phyloP scores from a whole-genome alignment of 2,329 filamentous ascomycete species.

The Diaporthe sp. region DNA sequence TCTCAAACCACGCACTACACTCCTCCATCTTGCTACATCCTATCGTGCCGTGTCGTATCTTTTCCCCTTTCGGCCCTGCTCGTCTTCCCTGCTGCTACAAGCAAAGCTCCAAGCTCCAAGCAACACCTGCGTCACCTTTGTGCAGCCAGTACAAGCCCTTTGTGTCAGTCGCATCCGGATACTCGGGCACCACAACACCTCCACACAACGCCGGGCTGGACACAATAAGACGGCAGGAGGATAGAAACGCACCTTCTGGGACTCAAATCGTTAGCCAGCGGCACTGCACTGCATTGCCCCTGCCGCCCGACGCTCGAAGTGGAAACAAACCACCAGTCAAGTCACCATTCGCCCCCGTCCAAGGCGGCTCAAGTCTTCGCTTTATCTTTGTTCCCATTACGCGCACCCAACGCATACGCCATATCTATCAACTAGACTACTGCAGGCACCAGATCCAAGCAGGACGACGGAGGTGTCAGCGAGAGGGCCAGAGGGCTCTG shows the following conservation, averaged over 20 bases:
- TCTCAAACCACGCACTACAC: not conserved
- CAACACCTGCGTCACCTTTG: conserved; percentile 10
- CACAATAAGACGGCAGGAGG: not conserved
- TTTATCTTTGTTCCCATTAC: conserved; percentile 2
- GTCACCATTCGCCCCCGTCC: not conserved
- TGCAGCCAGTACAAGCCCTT: conserved; percentile 19
- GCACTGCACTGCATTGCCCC: not conserved
- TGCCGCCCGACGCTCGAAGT: not conserved
- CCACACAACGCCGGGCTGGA: not conserved
- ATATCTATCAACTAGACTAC: conserved; percentile 30
- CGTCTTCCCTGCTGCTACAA: not conserved
- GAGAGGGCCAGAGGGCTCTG: conserved; percentile 38
- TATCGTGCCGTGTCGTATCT: not conserved
- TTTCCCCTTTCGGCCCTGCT: not conserved
- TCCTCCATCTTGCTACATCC: too few relatives aligned
- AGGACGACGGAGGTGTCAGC: conserved; percentile 34
- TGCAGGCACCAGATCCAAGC: conserved; percentile 39
- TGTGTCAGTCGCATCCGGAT: conserved; percentile 28
- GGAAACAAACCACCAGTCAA: not conserved
- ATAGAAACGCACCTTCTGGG: conserved; percentile 9
- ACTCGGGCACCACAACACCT: not conserved
- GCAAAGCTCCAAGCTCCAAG: not conserved
- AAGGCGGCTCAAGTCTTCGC: not conserved
- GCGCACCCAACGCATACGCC: conserved; percentile 17
- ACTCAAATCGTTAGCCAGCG: not conserved